Percentiles rank a stretch among this genome's conserved stretches.
Evolutionary conservation across 768 basidiomycete species (phyloP).

Genomic region (Cystoderma amianthinum): DNA sequence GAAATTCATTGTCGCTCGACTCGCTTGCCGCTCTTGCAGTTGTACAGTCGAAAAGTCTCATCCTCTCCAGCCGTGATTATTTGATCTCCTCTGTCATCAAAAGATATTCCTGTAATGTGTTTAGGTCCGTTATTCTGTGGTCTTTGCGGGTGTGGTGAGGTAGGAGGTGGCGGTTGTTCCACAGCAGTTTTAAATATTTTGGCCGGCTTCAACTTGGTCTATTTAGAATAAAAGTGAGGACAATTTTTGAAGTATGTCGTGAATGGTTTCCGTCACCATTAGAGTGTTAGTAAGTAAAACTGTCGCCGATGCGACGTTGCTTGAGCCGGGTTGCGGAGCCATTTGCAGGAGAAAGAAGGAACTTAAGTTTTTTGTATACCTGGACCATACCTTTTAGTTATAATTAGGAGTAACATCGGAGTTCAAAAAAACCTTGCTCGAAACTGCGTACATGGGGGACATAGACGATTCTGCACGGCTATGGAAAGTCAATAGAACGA

Average conservation of each 20-base stretch:
- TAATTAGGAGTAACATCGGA: conserved; percentile 32
- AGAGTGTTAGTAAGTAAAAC: conserved; percentile 40
- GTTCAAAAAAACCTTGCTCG: conserved; percentile 40
- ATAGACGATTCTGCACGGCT: conserved; percentile 79
- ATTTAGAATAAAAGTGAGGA: too few relatives aligned
- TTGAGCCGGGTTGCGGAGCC: conserved; percentile 36
- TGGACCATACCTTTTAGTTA: background rate
- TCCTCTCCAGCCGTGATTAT: conserved; percentile 88
- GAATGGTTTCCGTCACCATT: conserved; percentile 35
- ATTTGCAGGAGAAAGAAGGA: too few relatives aligned
- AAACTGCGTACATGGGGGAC: conserved; percentile 53
- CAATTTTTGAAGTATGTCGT: conserved; percentile 1
- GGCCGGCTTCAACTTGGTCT: conserved; percentile 80
- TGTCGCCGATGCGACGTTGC: conserved; percentile 22
- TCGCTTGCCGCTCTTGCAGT: conserved; percentile 89
- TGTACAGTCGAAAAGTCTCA: conserved; percentile 87
- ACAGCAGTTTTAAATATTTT: conserved; percentile 82
- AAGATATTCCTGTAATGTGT: conserved; percentile 83
- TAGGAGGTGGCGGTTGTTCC: conserved; percentile 48
- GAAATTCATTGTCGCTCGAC: conserved; percentile 29
- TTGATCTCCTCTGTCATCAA: conserved; percentile 87
- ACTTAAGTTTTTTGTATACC: background rate
- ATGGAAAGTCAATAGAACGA: conserved; percentile 94
- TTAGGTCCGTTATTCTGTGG: conserved; percentile 41
- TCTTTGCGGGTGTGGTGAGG: conserved; percentile 25